Base-by-base conservation (phyloP, 2,329 filamentous ascomycete genomes). In the Coniochaeta sp. region DNA sequence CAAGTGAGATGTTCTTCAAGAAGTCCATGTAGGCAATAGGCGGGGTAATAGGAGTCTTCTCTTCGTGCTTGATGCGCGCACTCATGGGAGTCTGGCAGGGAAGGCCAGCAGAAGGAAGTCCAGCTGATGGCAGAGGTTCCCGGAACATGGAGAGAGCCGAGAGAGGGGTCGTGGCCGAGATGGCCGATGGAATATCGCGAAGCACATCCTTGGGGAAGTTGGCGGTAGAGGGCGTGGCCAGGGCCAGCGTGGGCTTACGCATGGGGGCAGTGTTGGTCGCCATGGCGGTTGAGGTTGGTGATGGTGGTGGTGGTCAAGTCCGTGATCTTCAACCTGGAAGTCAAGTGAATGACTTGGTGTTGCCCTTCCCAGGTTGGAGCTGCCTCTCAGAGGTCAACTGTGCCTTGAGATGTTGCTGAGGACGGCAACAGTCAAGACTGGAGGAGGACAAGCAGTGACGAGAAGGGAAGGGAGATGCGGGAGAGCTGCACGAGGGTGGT, bases 21-120 rank as follows among this genome's bases (percentile, higher is more conserved):
- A 96, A 97, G 64, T 97, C 91, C 59, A 89, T 86, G 66, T 97
- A 97, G 53, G 92, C 91, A 20, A 81, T 77, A 3, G 92, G 92
- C 50, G 92, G 92, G 49, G 88, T 95, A 67, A 97, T 95, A 48
- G 91, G 91, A 4, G 91, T 96, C 71, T 84, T 86, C 52, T 86
- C 77, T 59, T 87, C 79, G 51, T 73, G 72, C 68, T 91, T 92
- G 74, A 91, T 81, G 60, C 79, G 77, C 51, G 76, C 59, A 53
- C 60, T 60, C 49, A 60, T 72, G 18, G 81, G 61, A 49, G 57
- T 56, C 4, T 64, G 63, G 9, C 64, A 68, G 27, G 56, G 56
- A 16, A 69, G 58, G 6, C 65, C 64, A 3, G 67, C 65, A 2
- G 66, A 68, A 9, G 64, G 59, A 4, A 69, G 63, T 52, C 75